phyloP scores from a whole-genome alignment of 2,329 filamentous ascomycete genomes.

The Dactylellina parvicollis region DNA sequence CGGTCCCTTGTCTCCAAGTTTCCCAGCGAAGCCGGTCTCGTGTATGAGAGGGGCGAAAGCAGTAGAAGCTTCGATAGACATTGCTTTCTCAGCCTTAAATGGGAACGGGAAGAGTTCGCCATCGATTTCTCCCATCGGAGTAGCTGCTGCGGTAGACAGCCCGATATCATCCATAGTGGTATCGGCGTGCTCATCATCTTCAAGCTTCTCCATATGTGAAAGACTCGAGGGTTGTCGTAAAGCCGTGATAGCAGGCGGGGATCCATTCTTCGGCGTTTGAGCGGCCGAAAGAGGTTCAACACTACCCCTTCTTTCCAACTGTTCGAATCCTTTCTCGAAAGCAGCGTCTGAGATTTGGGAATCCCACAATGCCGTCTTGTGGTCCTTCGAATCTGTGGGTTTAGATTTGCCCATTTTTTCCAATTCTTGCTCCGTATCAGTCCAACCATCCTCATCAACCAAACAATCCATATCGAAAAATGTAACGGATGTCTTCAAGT shows the following conservation, averaged over 20 bases:
- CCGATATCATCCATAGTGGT: constrained; percentile 29
- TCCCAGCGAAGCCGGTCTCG: constrained; percentile 13
- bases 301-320: constrained; percentile 40
- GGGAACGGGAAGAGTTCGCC: constrained; percentile 15
- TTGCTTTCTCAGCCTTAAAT: constrained; percentile 11
- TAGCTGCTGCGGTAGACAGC: constrained; percentile 29
- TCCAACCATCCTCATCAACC: constrained; percentile 40
- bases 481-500: constrained; percentile 20
- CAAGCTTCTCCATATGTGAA: constrained; percentile 22
- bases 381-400: constrained; percentile 17
- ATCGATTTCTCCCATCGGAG: constrained; percentile 47
- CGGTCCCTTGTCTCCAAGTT: not conserved
- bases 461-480: constrained; percentile 18
- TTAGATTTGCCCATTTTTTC: constrained; percentile 47
- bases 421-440: constrained; percentile 41
- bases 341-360: constrained; percentile 43
- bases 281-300: constrained; percentile 44
- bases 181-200: constrained; percentile 18
- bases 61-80: not conserved
- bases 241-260: constrained; percentile 14
- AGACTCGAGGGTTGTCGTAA: constrained; percentile 18
- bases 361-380: constrained; percentile 42
- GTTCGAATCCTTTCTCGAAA: constrained; percentile 47
- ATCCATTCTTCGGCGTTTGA: constrained; percentile 28
- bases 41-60: constrained; percentile 8